Conservation (phyloP, 2,329 filamentous ascomycete species). For the Thelonectria olida region DNA sequence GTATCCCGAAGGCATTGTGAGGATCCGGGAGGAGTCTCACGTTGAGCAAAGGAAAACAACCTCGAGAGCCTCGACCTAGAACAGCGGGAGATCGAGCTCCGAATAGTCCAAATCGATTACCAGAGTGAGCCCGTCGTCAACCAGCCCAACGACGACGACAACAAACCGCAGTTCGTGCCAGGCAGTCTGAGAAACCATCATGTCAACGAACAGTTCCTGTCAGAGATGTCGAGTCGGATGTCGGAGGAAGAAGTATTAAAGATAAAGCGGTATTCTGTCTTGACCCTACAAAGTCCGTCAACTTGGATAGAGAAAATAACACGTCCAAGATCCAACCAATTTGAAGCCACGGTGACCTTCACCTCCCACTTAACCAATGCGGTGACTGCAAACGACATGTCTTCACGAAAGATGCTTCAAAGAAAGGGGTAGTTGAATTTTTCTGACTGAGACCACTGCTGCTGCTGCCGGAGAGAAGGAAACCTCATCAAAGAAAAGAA, state of each 20-base stretch:
- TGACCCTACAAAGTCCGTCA: too few relatives aligned
- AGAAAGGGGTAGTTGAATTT: constrained; percentile 38
- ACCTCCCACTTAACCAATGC: too few relatives aligned
- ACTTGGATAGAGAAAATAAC: too few relatives aligned
- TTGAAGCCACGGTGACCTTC: too few relatives aligned
- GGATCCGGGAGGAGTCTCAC: constrained; percentile 12
- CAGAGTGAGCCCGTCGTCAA: too few relatives aligned
- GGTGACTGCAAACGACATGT: background rate
- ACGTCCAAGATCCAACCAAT: too few relatives aligned
- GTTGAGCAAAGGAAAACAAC: constrained; percentile 31
- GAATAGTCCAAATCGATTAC: too few relatives aligned
- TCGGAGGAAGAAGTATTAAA: background rate
- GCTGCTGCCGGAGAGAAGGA: constrained; percentile 39
- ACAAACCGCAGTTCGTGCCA: constrained; percentile 28
- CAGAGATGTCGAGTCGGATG: too few relatives aligned
- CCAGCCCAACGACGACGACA: constrained; percentile 28
- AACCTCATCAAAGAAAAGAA: constrained; percentile 38
- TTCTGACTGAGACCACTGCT: constrained; percentile 39
- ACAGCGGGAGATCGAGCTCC: too few relatives aligned
- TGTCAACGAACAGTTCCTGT: background rate
- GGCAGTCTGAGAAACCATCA: constrained; percentile 20
- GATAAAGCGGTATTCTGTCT: background rate
- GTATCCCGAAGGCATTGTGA: background rate
- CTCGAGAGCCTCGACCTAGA: constrained; percentile 31
- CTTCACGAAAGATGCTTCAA: constrained; percentile 6